Conservation (phyloP, 2,329 filamentous ascomycete genomes). For the Keithomyces neogunnii region DNA sequence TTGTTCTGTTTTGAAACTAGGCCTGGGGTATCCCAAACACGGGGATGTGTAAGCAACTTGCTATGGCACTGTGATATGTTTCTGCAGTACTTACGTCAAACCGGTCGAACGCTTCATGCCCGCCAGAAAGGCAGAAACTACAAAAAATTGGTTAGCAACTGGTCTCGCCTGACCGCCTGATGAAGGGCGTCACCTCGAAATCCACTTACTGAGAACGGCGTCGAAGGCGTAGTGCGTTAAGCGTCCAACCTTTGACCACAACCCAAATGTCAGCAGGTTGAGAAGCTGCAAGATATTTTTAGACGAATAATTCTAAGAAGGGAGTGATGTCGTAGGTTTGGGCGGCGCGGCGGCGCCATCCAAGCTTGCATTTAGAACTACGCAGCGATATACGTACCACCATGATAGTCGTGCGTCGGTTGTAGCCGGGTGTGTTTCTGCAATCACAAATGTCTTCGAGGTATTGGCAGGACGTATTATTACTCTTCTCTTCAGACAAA, state of each 20-base stretch:
- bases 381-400: conserved; percentile 20
- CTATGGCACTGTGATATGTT: neutral
- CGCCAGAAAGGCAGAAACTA: conserved; percentile 91
- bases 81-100: conserved; percentile 71
- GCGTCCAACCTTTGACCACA: conserved; percentile 77
- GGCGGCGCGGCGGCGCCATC: neutral
- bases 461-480: neutral
- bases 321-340: neutral
- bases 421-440: neutral
- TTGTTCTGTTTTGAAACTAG: conserved; percentile 81
- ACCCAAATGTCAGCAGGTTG: conserved; percentile 60
- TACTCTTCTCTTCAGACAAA: neutral
- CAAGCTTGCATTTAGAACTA: neutral
- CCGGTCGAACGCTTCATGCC: conserved; percentile 97
- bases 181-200: neutral
- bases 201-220: conserved; percentile 72
- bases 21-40: conserved; percentile 35
- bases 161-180: neutral
- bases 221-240: conserved; percentile 94
- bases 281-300: conserved; percentile 43
- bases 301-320: conserved; percentile 16
- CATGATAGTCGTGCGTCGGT: conserved; percentile 17
- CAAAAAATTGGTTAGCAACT: neutral
- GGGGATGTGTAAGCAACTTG: conserved; percentile 17
- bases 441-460: neutral